phyloP scores from a whole-genome alignment of 2,329 filamentous ascomycete genomes.

The Ceratocystis smalleyi region DNA sequence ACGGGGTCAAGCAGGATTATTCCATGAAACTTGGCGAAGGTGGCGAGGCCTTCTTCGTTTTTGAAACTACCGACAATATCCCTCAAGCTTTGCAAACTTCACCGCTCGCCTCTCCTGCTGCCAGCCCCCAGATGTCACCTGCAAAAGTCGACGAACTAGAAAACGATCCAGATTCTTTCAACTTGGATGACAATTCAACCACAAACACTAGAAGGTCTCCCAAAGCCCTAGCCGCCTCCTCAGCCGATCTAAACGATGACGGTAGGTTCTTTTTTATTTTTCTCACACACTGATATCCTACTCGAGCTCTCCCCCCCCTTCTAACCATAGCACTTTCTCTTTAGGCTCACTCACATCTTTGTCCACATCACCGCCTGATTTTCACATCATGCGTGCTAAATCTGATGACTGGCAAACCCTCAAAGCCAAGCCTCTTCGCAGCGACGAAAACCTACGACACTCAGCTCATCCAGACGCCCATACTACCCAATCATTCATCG shows the following conservation, averaged over 20 bases:
- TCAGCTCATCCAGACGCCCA: conserved; percentile 28
- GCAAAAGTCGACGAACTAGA: conserved; percentile 20
- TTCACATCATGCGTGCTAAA: conserved; percentile 38
- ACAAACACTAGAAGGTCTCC: conserved; percentile 37
- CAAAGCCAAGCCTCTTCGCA: conserved; percentile 29
- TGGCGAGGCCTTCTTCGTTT: conserved; percentile 96
- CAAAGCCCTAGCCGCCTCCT: conserved; percentile 31
- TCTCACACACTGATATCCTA: background rate
- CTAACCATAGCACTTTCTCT: background rate
- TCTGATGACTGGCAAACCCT: conserved; percentile 23
- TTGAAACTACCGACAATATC: conserved; percentile 82
- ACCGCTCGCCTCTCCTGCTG: conserved; percentile 76
- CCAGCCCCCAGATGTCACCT: conserved; percentile 54
- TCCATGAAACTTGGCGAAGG: conserved; percentile 97
- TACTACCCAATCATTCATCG: conserved; percentile 26
- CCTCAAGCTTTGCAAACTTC: conserved; percentile 92
- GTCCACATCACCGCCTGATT: conserved; percentile 37
- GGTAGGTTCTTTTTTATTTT: conserved; percentile 18
- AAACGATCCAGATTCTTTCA: conserved; percentile 17
- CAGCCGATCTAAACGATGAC: conserved; percentile 23
- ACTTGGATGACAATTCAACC: conserved; percentile 51
- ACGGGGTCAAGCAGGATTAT: conserved; percentile 79
- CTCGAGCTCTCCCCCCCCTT: background rate
- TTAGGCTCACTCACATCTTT: conserved; percentile 37
- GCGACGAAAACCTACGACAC: conserved; percentile 41